A percentile compares a stretch with the other conserved stretches of the same genome.
Evolutionary conservation across 1,284 basidiomycete species (phyloP).

Genomic region (Athelia psychrophila): DNA sequence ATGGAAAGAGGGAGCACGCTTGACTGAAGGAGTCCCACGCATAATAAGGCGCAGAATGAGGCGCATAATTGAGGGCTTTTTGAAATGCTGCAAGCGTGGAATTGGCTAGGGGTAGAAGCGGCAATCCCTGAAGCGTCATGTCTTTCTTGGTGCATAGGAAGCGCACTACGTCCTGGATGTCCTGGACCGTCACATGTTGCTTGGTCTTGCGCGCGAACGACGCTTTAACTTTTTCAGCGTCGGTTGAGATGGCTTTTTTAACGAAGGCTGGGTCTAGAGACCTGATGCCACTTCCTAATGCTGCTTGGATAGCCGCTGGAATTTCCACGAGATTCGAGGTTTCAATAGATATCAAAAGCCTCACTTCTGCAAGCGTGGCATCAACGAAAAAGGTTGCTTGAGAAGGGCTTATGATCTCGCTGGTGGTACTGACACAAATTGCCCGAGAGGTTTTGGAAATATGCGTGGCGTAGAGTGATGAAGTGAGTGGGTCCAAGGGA

Average conservation of each 20-base stretch:
- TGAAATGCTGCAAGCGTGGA: constrained; percentile 21
- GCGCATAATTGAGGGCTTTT: background rate
- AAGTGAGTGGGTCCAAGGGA: constrained; percentile 2
- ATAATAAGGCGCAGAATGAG: constrained; percentile 14
- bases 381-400: background rate
- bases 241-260: no score
- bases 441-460: constrained; percentile 13
- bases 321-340: background rate
- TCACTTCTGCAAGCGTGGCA: background rate
- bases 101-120: constrained; percentile 31
- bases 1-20: constrained; percentile 13
- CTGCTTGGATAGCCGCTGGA: background rate
- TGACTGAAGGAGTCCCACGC: constrained; percentile 12
- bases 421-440: constrained; percentile 6
- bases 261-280: background rate
- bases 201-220: no score
- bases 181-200: constrained; percentile 7
- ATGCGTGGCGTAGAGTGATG: constrained; percentile 24
- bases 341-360: background rate
- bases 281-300: background rate
- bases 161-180: constrained; percentile 17
- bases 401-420: background rate
- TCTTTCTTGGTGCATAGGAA: constrained; percentile 17
- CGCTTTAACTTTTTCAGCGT: background rate
- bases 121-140: constrained; percentile 20